Percentiles rank a stretch among this genome's conserved stretches.
Evolutionary conservation across 768 basidiomycete species (phyloP).

Genomic region (Agaricus blazei): DNA sequence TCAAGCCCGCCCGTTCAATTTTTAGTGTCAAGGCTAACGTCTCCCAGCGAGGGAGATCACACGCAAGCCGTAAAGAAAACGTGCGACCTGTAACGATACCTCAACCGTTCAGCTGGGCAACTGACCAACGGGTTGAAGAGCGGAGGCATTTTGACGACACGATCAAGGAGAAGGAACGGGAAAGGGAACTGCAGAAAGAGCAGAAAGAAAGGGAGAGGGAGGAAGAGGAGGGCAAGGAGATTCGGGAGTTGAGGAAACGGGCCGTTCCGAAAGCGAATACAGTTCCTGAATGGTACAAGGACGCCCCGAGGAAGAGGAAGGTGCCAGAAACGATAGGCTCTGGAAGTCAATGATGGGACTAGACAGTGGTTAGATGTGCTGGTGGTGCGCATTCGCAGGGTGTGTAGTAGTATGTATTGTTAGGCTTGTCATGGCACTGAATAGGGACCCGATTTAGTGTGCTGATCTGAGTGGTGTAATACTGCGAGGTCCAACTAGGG

Average conservation of each 20-base stretch:
- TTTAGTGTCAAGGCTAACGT: constrained; percentile 56
- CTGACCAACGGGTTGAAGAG: constrained; percentile 54
- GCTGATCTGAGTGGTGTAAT: constrained; percentile 2
- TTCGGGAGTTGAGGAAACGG: constrained; percentile 56
- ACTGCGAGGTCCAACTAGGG: constrained; percentile 6
- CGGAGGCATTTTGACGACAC: constrained; percentile 59
- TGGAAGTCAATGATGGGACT: background rate
- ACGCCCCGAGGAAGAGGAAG: constrained; percentile 53
- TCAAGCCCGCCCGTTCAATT: constrained; percentile 18
- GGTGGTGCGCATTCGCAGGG: background rate
- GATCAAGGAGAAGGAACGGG: constrained; percentile 51
- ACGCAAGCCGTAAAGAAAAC: constrained; percentile 41
- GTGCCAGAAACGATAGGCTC: constrained; percentile 10
- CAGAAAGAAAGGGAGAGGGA: constrained; percentile 40
- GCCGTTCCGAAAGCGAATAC: constrained; percentile 66
- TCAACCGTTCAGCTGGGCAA: constrained; percentile 41
- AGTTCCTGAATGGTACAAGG: constrained; percentile 75
- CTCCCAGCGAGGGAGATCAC: constrained; percentile 38
- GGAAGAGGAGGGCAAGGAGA: constrained; percentile 54
- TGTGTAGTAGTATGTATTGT: constrained; percentile 3
- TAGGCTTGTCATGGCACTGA: constrained; percentile 4
- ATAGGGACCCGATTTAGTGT: background rate
- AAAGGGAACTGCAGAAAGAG: constrained; percentile 42
- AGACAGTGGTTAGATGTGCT: background rate
- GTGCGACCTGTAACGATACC: constrained; percentile 42